Percentiles rank a stretch among this genome's conserved stretches.
Conservation (phyloP, 208 protist genomes). For the Trypanosoma rangeli region DNA sequence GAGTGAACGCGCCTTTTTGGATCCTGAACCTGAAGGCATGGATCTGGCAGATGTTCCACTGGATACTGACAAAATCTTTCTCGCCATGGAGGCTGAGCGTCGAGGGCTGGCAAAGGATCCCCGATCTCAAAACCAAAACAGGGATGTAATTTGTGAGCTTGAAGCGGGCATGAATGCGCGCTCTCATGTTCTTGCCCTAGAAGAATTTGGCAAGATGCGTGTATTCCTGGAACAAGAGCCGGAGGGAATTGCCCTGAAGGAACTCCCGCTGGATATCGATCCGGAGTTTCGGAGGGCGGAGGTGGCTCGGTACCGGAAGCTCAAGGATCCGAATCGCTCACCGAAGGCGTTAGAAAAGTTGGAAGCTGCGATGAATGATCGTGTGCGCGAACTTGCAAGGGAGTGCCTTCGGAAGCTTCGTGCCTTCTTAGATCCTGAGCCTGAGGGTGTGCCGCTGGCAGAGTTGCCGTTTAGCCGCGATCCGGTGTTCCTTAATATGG, state of each 20-base stretch:
- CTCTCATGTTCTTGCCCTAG: slow-evolving; percentile 60
- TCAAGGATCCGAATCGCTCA: slow-evolving; percentile 44
- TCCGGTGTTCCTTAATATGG: slow-evolving; percentile 34
- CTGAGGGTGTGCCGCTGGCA: slow-evolving; percentile 39
- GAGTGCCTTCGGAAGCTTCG: slow-evolving; percentile 49
- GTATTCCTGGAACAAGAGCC: slow-evolving; percentile 77
- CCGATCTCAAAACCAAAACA: slow-evolving; percentile 54
- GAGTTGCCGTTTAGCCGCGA: slow-evolving; percentile 45
- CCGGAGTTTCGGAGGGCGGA: slow-evolving; percentile 57
- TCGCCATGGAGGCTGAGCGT: slow-evolving; percentile 74
- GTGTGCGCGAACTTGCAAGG: slow-evolving; percentile 64
- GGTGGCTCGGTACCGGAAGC: slow-evolving; percentile 56
- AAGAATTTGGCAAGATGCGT: slow-evolving; percentile 65
- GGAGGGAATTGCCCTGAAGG: slow-evolving; percentile 69
- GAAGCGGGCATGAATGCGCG: slow-evolving; percentile 71
- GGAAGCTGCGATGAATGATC: slow-evolving; percentile 77
- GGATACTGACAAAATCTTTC: slow-evolving; percentile 58
- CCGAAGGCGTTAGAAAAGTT: slow-evolving; percentile 52
- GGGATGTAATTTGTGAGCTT: slow-evolving; percentile 63
- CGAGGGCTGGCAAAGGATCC: slow-evolving; percentile 58
- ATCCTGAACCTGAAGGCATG: slow-evolving; percentile 85
- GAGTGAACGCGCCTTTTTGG: slow-evolving; percentile 72
- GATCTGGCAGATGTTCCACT: slow-evolving; percentile 71
- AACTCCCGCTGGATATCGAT: slow-evolving; percentile 71
- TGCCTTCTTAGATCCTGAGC: slow-evolving; percentile 58